Base-by-base conservation (phyloP, 176 grass and related monocot genomes). In the Echinochloa phyllopogon region DNA sequence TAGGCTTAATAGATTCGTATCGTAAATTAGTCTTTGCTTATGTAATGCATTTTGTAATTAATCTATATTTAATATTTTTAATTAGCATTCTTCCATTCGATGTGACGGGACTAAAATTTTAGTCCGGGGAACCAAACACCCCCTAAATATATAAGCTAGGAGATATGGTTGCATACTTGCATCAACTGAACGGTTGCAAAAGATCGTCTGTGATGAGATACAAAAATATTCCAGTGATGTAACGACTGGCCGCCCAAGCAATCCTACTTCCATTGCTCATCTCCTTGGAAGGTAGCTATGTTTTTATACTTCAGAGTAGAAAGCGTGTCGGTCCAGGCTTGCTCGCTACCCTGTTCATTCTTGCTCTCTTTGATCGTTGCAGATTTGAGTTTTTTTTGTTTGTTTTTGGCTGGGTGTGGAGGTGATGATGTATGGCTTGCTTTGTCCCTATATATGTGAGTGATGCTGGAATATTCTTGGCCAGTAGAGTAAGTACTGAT, bases 241-340 rank as follows among this genome's bases (percentile, higher is more conserved):
- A 52, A 80, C 0, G 29, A 52, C 43, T 37, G 29, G 62, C 45
- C 29, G 45, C 20, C 77, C 62, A 80, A 40, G 45, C 62, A 16
- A 17, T 3, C 29, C 33, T 52, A n/a, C 62, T 52, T 8, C 10
- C 38, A 27, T 8, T 50, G 44, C 24, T 13, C n/a, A 61, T 77
- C 75, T 77, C 56, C 75, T 77, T 77, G 75, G 75, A 61, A 61
- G 38, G 38, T 61, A 61, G 39, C 56, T 39, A 27, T 77, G 74
- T 59, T 44, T 61, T 18, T 61, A 77, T 77, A 61, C 38, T 43
- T 60, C 2, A 23, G 10, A 59, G n/a, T 24, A 16, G 37, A 36
- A 74, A 50, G 68, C 68, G 68, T 75, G 73, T 5, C 52, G 18
- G 52, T 76, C 51, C 20, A 76, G 16, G 20, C 20, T 58, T 16